A percentile compares a stretch with the other conserved stretches of the same genome.
Evolutionary conservation across 305 asterid genomes (phyloP).

Genomic region (Vinca major): DNA sequence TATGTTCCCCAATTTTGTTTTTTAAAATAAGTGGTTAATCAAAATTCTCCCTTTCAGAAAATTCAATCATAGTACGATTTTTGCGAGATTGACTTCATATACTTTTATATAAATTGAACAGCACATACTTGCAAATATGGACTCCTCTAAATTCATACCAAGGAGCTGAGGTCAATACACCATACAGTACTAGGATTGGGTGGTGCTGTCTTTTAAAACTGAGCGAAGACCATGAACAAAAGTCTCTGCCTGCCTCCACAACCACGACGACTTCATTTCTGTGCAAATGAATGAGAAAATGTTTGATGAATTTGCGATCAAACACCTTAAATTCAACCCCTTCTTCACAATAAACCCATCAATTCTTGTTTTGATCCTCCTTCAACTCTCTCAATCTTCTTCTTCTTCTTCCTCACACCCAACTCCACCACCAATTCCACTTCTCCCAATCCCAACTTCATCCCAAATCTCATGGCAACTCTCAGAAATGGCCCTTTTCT

Average conservation of each 20-base stretch:
- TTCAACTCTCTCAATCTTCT: slow-evolving; percentile 18
- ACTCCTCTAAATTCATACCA: too few relatives aligned
- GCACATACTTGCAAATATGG: too few relatives aligned
- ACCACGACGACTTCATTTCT: not conserved
- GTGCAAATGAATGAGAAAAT: not conserved
- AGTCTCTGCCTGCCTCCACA: not conserved
- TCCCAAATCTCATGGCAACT: slow-evolving; percentile 83
- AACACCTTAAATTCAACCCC: slow-evolving; percentile 3
- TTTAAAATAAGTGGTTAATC: too few relatives aligned
- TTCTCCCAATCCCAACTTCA: slow-evolving; percentile 68
- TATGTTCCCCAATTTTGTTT: too few relatives aligned
- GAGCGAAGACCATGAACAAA: not conserved
- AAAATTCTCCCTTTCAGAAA: too few relatives aligned
- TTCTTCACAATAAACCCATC: slow-evolving; percentile 15
- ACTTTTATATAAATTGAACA: too few relatives aligned
- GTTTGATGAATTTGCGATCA: not conserved
- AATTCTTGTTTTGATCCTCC: slow-evolving; percentile 13
- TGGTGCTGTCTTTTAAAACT: too few relatives aligned
- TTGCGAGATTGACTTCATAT: too few relatives aligned
- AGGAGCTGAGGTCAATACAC: too few relatives aligned
- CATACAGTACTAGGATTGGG: too few relatives aligned
- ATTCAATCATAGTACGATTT: too few relatives aligned
- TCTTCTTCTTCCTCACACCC: slow-evolving; percentile 24
- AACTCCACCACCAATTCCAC: slow-evolving; percentile 70
- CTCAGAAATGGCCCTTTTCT: slow-evolving; percentile 74